Evolutionary conservation across 768 basidiomycete genomes (phyloP), one percentile per base, ranked within the genome.

Genomic region (Neoboletus magnificus): DNA sequence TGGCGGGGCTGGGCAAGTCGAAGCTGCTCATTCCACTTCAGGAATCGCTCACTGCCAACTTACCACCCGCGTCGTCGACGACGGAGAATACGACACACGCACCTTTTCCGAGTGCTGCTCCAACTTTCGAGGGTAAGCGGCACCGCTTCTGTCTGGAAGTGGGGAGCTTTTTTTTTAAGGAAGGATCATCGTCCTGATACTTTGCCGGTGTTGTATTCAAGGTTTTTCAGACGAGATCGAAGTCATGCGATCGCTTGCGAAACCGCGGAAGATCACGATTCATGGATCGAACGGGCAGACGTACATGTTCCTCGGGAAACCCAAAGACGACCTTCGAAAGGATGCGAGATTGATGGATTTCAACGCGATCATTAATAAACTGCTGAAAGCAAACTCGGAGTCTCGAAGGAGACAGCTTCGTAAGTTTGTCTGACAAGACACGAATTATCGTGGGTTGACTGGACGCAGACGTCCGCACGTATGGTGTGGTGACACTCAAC

Each of bases 341-440:
- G 97, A 99, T 65, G 95, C 94, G 0, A 82, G 97, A 6, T 72
- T 99, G 51, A 98, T 98, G 96, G 97, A 98, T 66, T 92, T 98
- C 73, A 95, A 98, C 65, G 83, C 90, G 4, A 94, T 99, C 72
- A 94, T 99, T 73, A 98, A 98, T 73, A 98, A 96, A 68, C 74
- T 98, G 8, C 78, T 99, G 50, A 96, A 95, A 68, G 85, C 91
- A 6, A 93, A 95, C 63, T 93, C 94, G 0, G 95, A 98, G 56
- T 93, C 96, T 27, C 84, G 97, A 61, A 78, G 90, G 56, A 79
- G 97, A 30, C 91, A 93, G 55, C 83, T 99, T 40, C 86, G 96
- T 96, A 69, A 60, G 91, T 79, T 15, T 29, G 2, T 27, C 4
- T 33, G 6, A 5, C 13, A 3, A 40, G 13, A 8, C 16, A 5